Evolutionary conservation across 805 yeast species (phyloP), one percentile per base, ranked within the genome.

Genomic region (Scheffersomyces coipomensis): DNA sequence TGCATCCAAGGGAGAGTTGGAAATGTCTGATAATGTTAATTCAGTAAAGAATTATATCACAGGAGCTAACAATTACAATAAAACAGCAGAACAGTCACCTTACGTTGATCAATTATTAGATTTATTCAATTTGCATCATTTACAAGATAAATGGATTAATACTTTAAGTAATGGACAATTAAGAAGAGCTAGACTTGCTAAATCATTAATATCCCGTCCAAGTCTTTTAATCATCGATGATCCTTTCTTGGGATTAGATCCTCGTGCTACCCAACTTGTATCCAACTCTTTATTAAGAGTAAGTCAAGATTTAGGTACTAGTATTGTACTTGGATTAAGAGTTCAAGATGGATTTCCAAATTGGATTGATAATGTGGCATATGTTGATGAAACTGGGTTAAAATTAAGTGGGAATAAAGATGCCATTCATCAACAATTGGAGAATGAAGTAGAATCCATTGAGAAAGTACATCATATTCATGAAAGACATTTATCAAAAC

Each of bases 121-220:
- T 3, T 61, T 64, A 21, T 72, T 93, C 40, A 68, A 76, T 35
- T 65, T 91, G 43, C 60, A 57, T 5, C 81, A 76, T 0, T 59
- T 89, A 34, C 69, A 78, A 38, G 72, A 79, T 39, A 76, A 88
- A 43, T 91, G 95, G 88, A 78, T 86, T 24, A 87, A 88, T 58
- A 86, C 91, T 0, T 66, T 93, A 32, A 86, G 96, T 58, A 93
- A 93, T 59, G 99, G 99, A 0, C 99, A 93, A 60, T 81, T 86
- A 58, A 73, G 99, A 50, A 71, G 99, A 36, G 96, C 97, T 0
- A 73, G 97, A 44, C 64, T 93, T 19, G 98, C 97, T 0, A 75
- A 77, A 44, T 80, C 89, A 0, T 51, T 93, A 31, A 71, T 88
- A 39, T 67, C 70, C 33, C 65, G 75, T 24, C 96, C 97, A 0